These are phyloP conservation scores for Euphorbia pulcherrima DNA, from an alignment of 345 rosid genomes.

Conservation along the genomic window DNA sequence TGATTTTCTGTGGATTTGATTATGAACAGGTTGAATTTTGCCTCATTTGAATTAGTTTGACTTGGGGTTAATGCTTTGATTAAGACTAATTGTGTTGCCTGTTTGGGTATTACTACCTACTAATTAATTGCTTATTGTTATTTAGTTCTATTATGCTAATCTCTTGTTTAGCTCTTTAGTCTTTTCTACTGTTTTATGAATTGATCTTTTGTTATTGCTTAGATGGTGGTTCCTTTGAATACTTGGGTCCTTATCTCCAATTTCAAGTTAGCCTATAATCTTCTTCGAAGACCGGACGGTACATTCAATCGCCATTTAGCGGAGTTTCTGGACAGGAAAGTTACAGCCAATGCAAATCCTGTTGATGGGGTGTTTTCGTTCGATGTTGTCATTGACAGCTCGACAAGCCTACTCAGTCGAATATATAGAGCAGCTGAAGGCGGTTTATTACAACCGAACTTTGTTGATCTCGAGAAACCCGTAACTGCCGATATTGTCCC, in stretches of 20 bases:
- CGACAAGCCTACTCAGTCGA: conserved; percentile 50
- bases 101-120: neutral
- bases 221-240: conserved; percentile 86
- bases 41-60: conserved; percentile 7
- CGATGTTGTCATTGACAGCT: conserved; percentile 63
- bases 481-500: conserved; percentile 56
- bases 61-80: conserved; percentile 15
- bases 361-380: conserved; percentile 82
- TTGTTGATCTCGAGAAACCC: conserved; percentile 67
- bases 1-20: conserved; percentile 2
- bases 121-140: conserved; percentile 6
- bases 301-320: conserved; percentile 90
- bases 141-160: neutral
- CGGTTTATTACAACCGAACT: conserved; percentile 39
- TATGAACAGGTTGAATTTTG: conserved; percentile 3
- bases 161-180: neutral
- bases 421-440: conserved; percentile 55
- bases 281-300: conserved; percentile 81
- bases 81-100: conserved; percentile 14
- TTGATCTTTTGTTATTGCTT: conserved; percentile 20
- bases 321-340: conserved; percentile 87
- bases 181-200: conserved; percentile 1
- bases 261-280: conserved; percentile 78
- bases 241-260: conserved; percentile 89
- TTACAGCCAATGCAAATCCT: conserved; percentile 59